These are phyloP conservation scores for Raffaelea deltoideospora DNA, from an alignment of 2,329 filamentous ascomycete genomes.

Conservation along the genomic window DNA sequence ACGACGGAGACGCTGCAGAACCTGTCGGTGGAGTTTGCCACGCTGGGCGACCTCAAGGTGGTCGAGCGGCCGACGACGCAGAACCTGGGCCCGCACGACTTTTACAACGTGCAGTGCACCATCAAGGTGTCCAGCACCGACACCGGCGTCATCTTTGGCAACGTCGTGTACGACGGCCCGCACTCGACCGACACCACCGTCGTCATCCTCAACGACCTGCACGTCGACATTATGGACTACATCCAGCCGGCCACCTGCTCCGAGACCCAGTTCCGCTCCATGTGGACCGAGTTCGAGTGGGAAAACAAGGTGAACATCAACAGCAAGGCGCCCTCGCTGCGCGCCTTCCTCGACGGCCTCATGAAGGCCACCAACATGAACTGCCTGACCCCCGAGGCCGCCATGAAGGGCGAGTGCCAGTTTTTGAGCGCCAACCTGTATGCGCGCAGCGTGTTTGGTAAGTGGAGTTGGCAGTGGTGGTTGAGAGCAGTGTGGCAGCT, in stretches of 20 bases:
- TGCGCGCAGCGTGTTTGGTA: conserved; percentile 94
- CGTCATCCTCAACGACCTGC: conserved; percentile 93
- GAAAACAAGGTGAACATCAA: conserved; percentile 99
- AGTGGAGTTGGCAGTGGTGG: conserved; percentile 24
- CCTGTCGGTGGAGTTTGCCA: conserved; percentile 95
- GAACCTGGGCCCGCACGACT: conserved; percentile 88
- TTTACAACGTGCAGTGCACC: conserved; percentile 95
- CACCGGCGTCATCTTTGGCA: conserved; percentile 96
- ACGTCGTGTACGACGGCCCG: conserved; percentile 91
- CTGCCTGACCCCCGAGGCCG: conserved; percentile 90
- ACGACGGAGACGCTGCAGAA: conserved; percentile 95
- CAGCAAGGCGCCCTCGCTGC: conserved; percentile 81
- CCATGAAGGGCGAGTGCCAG: conserved; percentile 91
- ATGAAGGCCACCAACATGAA: conserved; percentile 99
- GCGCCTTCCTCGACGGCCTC: conserved; percentile 82
- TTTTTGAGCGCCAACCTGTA: conserved; percentile 97
- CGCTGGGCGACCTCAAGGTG: conserved; percentile 90
- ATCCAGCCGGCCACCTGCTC: conserved; percentile 94
- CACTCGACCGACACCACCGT: conserved; percentile 89
- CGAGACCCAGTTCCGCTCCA: conserved; percentile 97
- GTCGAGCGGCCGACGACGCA: conserved; percentile 93
- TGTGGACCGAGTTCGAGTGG: conserved; percentile 99
- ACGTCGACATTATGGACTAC: conserved; percentile 99
- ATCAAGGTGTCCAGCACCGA: conserved; percentile 93
- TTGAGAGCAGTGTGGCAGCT: too few species aligned